Conservation (phyloP, 768 basidiomycete species). For the Suillus placidus region DNA sequence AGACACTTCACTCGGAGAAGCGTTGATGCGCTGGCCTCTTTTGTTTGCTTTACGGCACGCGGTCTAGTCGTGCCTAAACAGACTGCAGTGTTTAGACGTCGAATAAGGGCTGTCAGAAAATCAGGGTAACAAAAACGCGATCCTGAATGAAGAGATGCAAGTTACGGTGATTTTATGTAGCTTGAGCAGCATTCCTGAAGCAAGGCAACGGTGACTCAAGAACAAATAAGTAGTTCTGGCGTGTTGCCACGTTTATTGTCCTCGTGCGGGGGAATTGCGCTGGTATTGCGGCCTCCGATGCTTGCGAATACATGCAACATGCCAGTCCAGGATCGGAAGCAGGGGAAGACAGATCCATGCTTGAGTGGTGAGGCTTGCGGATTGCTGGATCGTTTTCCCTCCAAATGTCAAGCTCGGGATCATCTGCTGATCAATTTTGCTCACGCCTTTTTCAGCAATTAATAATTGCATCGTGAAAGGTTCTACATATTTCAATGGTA, state of each 20-base stretch:
- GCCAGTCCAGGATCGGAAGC: slow-evolving; percentile 7
- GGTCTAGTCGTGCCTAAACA: slow-evolving; percentile 26
- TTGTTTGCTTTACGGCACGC: slow-evolving; percentile 37
- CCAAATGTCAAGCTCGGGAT: slow-evolving; percentile 10
- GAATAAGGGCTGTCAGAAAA: slow-evolving; percentile 18
- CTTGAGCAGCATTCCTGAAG: slow-evolving; percentile 13
- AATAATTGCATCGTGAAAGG: not conserved
- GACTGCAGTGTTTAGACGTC: slow-evolving; percentile 9
- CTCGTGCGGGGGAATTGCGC: slow-evolving; percentile 22
- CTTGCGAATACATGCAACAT: slow-evolving; percentile 7
- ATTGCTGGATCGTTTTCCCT: slow-evolving; percentile 7
- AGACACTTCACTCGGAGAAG: slow-evolving; percentile 27
- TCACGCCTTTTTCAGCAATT: slow-evolving; percentile 4
- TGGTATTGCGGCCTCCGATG: slow-evolving; percentile 29
- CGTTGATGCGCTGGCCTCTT: slow-evolving; percentile 22
- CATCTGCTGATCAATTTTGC: slow-evolving; percentile 3
- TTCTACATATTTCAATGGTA: not conserved
- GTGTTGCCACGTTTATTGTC: slow-evolving; percentile 25
- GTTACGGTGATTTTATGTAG: slow-evolving; percentile 13
- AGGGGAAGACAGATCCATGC: slow-evolving; percentile 25
- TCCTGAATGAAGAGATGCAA: slow-evolving; percentile 6
- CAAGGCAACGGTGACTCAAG: slow-evolving; percentile 16
- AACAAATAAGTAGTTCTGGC: slow-evolving; percentile 16
- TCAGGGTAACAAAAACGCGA: slow-evolving; percentile 20
- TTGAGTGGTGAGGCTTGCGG: slow-evolving; percentile 27